Conservation (phyloP, 192 early-diverging fungal genomes). For the Linnemannia elongata region DNA sequence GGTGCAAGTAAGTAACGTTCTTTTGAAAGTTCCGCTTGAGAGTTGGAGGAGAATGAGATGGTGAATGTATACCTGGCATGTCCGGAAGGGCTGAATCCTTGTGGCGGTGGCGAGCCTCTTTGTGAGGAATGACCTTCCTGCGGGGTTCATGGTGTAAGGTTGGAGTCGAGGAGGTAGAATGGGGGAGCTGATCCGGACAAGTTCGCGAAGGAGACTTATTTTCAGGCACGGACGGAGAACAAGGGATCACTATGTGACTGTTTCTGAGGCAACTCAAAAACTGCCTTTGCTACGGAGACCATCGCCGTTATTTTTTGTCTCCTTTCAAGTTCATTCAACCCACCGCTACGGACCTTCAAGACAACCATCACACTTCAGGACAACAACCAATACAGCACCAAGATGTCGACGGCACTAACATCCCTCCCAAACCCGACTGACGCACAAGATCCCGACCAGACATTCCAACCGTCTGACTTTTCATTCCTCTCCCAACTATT, state of each 20-base stretch:
- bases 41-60: neutral
- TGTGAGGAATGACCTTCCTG: neutral
- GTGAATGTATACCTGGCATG: neutral
- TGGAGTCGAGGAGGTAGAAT: no score
- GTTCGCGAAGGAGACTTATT: neutral
- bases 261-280: neutral
- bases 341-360: neutral
- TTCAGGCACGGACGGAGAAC: neutral
- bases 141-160: neutral
- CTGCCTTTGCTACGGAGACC: neutral
- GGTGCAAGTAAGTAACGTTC: neutral
- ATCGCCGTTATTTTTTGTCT: neutral
- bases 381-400: neutral
- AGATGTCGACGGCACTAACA: slow-evolving; percentile 6
- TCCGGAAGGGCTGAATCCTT: neutral
- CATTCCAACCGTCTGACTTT: slow-evolving; percentile 55
- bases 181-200: slow-evolving; percentile 1
- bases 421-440: neutral
- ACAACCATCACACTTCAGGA: neutral
- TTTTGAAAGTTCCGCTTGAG: neutral
- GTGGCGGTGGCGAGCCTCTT: neutral
- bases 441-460: slow-evolving; percentile 26
- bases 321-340: no score
- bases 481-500: slow-evolving; percentile 55
- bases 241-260: neutral